Evolutionary conservation across 257 asterid species (phyloP).

Genomic region (Jaltomata sinuosa): DNA sequence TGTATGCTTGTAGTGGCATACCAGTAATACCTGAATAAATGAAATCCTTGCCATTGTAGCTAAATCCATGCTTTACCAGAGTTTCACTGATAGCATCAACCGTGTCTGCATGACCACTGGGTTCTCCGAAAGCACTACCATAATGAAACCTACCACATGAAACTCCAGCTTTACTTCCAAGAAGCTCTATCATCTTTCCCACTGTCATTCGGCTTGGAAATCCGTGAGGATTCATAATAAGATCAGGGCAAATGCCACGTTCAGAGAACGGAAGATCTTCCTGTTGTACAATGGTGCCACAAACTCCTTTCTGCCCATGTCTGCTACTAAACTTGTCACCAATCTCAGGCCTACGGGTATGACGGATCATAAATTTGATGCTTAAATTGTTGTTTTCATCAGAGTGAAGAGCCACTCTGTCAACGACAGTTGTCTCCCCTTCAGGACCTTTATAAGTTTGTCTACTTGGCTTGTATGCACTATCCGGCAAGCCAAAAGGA

Average conservation of each 20-base stretch:
- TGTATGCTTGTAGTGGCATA: constrained; percentile 84
- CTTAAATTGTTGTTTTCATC: constrained; percentile 55
- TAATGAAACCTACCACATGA: constrained; percentile 91
- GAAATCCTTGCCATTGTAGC: constrained; percentile 89
- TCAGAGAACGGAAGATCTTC: constrained; percentile 97
- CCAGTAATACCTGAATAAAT: constrained; percentile 80
- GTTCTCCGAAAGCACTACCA: constrained; percentile 98
- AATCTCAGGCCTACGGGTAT: constrained; percentile 98
- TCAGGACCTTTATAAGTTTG: constrained; percentile 63
- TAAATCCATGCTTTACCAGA: constrained; percentile 81
- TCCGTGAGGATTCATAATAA: constrained; percentile 99
- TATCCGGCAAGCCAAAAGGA: constrained; percentile 32
- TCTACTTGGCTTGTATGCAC: constrained; percentile 45
- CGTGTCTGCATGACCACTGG: constrained; percentile 93
- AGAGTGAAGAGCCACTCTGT: constrained; percentile 69
- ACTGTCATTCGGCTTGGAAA: constrained; percentile 99
- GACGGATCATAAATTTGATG: constrained; percentile 78
- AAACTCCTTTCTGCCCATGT: constrained; percentile 98
- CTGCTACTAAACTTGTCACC: constrained; percentile 99
- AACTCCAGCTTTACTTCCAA: constrained; percentile 97
- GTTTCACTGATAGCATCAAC: constrained; percentile 93
- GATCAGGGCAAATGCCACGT: constrained; percentile 94
- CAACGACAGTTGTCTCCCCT: constrained; percentile 73
- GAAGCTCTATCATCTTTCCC: constrained; percentile 96
- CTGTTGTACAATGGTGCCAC: constrained; percentile 87